Conservation (phyloP, 2,329 filamentous ascomycete genomes). For the Colletotrichum magnum region DNA sequence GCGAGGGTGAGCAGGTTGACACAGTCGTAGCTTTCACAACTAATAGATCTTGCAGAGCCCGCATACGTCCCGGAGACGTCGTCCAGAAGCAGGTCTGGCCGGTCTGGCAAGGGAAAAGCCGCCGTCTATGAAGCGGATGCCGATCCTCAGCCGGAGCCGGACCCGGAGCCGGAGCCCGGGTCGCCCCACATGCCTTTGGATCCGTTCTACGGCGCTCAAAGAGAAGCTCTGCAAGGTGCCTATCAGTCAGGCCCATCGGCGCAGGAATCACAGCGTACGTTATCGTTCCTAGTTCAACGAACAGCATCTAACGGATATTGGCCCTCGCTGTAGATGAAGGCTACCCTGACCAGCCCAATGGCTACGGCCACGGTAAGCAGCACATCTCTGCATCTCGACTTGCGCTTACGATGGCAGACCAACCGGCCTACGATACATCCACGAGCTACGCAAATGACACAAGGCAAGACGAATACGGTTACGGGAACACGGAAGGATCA, state of each 20-base stretch:
- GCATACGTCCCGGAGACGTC: neutral
- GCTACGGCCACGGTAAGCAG: constrained; percentile 11
- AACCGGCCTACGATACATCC: constrained; percentile 1
- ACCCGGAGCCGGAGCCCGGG: neutral
- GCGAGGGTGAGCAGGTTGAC: constrained; percentile 4
- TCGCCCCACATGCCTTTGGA: constrained; percentile 4
- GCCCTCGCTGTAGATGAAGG: neutral
- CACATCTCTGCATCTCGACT: neutral
- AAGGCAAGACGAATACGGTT: constrained; percentile 7
- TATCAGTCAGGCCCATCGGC: neutral
- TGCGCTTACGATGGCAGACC: constrained; percentile 12
- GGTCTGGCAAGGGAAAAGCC: constrained; percentile 31
- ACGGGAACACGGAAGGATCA: constrained; percentile 15
- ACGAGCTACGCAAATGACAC: constrained; percentile 7
- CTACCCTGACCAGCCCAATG: neutral
- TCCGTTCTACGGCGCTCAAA: constrained; percentile 30
- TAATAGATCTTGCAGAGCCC: neutral
- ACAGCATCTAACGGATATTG: neutral
- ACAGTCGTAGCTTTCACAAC: neutral
- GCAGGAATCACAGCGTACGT: neutral
- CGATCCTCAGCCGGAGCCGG: constrained; percentile 6
- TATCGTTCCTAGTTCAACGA: neutral
- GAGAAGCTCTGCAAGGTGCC: no score
- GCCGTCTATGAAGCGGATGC: constrained; percentile 5
- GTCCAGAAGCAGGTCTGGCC: constrained; percentile 12